Base-by-base conservation (phyloP, 2,329 filamentous ascomycete genomes). In the Clarireedia monteithiana region DNA sequence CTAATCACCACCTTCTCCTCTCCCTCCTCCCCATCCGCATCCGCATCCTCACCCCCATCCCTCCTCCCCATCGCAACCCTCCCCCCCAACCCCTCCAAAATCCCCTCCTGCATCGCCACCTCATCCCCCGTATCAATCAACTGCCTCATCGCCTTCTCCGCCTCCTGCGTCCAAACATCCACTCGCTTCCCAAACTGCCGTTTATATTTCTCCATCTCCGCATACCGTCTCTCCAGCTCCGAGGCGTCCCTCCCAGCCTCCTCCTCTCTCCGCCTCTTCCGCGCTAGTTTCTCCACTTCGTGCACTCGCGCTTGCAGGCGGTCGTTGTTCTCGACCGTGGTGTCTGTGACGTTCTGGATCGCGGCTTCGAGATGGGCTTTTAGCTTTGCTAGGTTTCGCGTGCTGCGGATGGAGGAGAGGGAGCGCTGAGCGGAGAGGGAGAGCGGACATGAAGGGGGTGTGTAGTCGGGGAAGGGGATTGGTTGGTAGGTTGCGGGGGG, bases 81-180 rank as follows among this genome's bases (percentile, higher is more conserved):
- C 30, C 57, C 49, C 64, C 53, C 72, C 68, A 56, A 71, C 69
- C 58, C 66, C 58, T 40, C 61, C 66, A 68, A 62, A 59, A 62
- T 64, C 0, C 46, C 38, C 15, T 63, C 58, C 23, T 66, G 59
- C 58, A 66, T 65, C 14, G 56, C 68, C 14, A 80, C 66, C 57
- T 72, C 75, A 7, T 75, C 70, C 56, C 77, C 73, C 7, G 74
- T 73, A 68, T 88, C 84, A 57, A 87, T 78, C 49, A 82, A 68
- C 12, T 74, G 71, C 15, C 83, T 75, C 64, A 86, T 76, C 47
- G 72, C 74, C 64, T 77, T 73, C 61, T 88, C 84, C 65, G 86
- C 73, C 50, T 75, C 73, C 27, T 69, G 67, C 1, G 81, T 85
- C 62, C 81, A 70, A 3, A 69, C 67, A 15, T 76, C 71, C 2